Conservation (phyloP, 164 flowering plant species). For the Tetrastigma voinierianum region DNA sequence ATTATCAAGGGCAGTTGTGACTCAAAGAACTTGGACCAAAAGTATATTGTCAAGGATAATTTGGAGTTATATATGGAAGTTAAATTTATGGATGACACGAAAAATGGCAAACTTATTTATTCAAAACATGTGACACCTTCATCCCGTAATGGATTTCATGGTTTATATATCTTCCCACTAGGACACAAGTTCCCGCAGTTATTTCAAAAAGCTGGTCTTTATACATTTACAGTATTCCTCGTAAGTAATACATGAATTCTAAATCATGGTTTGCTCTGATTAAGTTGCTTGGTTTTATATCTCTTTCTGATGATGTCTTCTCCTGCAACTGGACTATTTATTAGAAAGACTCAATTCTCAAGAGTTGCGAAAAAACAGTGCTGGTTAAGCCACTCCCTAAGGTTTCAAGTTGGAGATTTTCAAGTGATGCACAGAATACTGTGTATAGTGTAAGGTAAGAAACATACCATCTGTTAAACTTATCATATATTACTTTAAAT, state of each 20-base stretch:
- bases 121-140: slow-evolving; percentile 31
- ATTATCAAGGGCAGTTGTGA: slow-evolving; percentile 27
- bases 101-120: slow-evolving; percentile 20
- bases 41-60: slow-evolving; percentile 41
- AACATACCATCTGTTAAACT: background rate
- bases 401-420: slow-evolving; percentile 34
- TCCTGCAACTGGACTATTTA: background rate
- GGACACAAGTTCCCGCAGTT: slow-evolving; percentile 30
- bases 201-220: slow-evolving; percentile 55
- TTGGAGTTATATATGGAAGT: slow-evolving; percentile 51
- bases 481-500: background rate
- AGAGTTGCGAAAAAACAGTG: slow-evolving; percentile 34
- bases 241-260: slow-evolving; percentile 25
- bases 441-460: slow-evolving; percentile 34
- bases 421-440: slow-evolving; percentile 12
- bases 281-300: background rate
- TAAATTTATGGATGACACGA: slow-evolving; percentile 12
- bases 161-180: slow-evolving; percentile 60
- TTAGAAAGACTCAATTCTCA: slow-evolving; percentile 29
- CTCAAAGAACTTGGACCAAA: slow-evolving; percentile 45
- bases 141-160: slow-evolving; percentile 42
- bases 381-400: slow-evolving; percentile 34
- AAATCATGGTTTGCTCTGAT: background rate
- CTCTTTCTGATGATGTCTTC: background rate
- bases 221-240: slow-evolving; percentile 45